Percentiles rank a stretch among this genome's conserved stretches.
Evolutionary conservation across 1,284 basidiomycete genomes (phyloP).

Genomic region (Phylloboletellus chloephorus): DNA sequence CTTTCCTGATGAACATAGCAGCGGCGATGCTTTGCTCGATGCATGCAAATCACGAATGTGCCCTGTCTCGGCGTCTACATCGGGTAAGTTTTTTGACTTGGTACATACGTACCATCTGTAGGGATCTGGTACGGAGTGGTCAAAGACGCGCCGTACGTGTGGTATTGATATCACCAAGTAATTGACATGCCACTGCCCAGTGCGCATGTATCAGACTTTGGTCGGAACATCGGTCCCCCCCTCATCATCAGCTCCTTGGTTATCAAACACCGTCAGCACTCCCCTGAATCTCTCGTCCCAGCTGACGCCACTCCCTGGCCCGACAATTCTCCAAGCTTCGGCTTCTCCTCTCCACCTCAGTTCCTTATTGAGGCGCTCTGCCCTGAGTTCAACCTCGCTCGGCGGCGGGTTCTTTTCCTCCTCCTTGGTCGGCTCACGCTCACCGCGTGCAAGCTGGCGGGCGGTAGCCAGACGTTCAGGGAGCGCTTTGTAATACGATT

Average conservation of each 20-base stretch:
- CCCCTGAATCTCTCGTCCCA: constrained; percentile 77
- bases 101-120: no score
- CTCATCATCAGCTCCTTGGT: constrained; percentile 25
- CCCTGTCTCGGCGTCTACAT: no score
- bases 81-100: no score
- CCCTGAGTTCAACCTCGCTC: constrained; percentile 81
- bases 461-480: constrained; percentile 67
- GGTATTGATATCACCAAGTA: constrained; percentile 5
- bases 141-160: background rate
- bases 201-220: no score
- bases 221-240: background rate
- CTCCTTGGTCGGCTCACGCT: constrained; percentile 81
- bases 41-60: no score
- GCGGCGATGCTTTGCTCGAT: no score
- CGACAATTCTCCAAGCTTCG: constrained; percentile 73
- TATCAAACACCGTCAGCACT: constrained; percentile 61
- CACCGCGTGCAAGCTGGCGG: constrained; percentile 70
- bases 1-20: no score
- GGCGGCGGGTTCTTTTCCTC: constrained; percentile 79
- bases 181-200: no score
- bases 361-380: constrained; percentile 84
- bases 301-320: constrained; percentile 53
- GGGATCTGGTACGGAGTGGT: background rate
- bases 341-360: constrained; percentile 74
- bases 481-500: constrained; percentile 76